Evolutionary conservation across 2,329 filamentous ascomycete genomes (phyloP).

Genomic region (Juglanconis sp.): DNA sequence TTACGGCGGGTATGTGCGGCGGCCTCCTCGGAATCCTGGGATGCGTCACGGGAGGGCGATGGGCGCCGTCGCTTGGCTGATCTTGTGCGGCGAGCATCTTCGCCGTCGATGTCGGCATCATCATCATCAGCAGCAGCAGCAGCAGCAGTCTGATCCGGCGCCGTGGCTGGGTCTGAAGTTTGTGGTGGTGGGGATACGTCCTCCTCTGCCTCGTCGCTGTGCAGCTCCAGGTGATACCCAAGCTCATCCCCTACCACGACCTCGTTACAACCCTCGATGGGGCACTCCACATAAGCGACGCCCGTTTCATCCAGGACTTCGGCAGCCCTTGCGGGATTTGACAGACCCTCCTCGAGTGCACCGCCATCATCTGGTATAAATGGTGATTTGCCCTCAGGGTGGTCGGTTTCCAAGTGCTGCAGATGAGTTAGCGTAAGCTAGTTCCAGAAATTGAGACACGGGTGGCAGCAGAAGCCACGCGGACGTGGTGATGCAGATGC

Average conservation of each 20-base stretch:
- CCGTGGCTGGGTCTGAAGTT: not conserved
- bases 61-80: conserved; percentile 5
- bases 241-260: conserved; percentile 50
- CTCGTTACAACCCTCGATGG: conserved; percentile 58
- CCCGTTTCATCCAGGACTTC: conserved; percentile 23
- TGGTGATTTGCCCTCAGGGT: conserved; percentile 25
- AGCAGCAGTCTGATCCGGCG: not conserved
- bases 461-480: not conserved
- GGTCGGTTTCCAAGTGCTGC: conserved; percentile 29
- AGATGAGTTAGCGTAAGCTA: conserved; percentile 10
- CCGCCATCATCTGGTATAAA: conserved; percentile 17
- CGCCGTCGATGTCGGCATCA: not conserved
- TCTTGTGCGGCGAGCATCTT: not conserved
- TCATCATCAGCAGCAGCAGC: not conserved
- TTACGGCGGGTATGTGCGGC: conserved; percentile 10
- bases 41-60: not conserved
- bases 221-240: conserved; percentile 57
- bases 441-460: not conserved
- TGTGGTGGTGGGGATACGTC: conserved; percentile 23
- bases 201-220: conserved; percentile 48
- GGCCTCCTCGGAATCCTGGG: conserved; percentile 8
- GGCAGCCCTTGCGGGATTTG: conserved; percentile 18
- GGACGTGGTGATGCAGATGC: not conserved
- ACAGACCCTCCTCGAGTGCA: conserved; percentile 7
- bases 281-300: conserved; percentile 49